These are phyloP conservation scores for Calophaca sinica DNA, from an alignment of 306 rosid genomes.

Conservation along the genomic window DNA sequence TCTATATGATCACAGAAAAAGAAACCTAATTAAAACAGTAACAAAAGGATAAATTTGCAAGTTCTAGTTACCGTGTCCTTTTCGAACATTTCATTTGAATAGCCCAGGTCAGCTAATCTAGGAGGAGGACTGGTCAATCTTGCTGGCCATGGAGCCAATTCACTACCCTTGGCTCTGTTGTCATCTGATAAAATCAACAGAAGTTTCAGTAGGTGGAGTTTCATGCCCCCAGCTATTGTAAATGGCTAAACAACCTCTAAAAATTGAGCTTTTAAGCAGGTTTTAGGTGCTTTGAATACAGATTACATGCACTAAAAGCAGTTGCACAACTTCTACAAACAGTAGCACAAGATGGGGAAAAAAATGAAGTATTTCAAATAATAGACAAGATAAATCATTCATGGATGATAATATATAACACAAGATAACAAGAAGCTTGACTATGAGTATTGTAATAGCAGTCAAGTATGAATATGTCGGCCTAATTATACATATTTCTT, in stretches of 20 bases:
- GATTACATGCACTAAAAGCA: slow-evolving; percentile 28
- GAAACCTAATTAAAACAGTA: not conserved
- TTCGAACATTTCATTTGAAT: slow-evolving; percentile 74
- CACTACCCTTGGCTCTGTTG: slow-evolving; percentile 78
- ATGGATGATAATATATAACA: slow-evolving; percentile 25
- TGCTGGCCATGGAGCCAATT: slow-evolving; percentile 90
- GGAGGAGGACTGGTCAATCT: slow-evolving; percentile 92
- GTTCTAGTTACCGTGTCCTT: slow-evolving; percentile 77
- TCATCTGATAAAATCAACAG: slow-evolving; percentile 66
- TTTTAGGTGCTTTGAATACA: slow-evolving; percentile 32
- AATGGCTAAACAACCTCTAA: slow-evolving; percentile 23
- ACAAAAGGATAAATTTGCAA: slow-evolving; percentile 24
- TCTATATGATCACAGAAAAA: not conserved
- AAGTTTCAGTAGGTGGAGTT: slow-evolving; percentile 37
- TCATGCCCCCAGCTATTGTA: slow-evolving; percentile 1
- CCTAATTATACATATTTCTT: not conserved
- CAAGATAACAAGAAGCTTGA: not conserved
- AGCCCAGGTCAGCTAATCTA: slow-evolving; percentile 89
- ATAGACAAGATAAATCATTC: slow-evolving; percentile 22
- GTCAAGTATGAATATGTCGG: no score
- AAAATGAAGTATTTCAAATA: slow-evolving; percentile 3
- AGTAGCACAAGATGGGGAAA: slow-evolving; percentile 22
- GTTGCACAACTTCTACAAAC: not conserved
- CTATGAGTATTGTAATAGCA: slow-evolving; percentile 4
- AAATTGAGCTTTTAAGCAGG: not conserved